Percentiles rank a stretch among this genome's conserved stretches.
phyloP scores from a whole-genome alignment of 352 stramenopile species.

The Globisporangium alternatum region DNA sequence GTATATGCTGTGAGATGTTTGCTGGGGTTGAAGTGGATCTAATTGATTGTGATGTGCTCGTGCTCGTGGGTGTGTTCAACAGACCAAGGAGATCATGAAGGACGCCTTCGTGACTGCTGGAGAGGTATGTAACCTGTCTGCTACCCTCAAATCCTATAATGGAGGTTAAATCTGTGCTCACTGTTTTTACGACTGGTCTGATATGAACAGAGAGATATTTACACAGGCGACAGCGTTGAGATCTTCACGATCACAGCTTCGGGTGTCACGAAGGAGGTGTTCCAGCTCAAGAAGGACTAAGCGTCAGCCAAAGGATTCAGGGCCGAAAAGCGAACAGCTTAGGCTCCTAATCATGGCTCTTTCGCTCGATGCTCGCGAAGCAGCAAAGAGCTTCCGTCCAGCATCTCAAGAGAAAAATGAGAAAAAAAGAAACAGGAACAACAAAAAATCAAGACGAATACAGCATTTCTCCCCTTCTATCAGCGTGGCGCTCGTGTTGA shows the following conservation, averaged over 20 bases:
- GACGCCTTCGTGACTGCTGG: constrained; percentile 97
- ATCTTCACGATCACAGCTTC: constrained; percentile 96
- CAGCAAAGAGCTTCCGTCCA: neutral
- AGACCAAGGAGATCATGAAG: constrained; percentile 98
- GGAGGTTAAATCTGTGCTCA: too few relatives aligned
- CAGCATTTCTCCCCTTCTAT: neutral
- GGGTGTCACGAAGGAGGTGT: constrained; percentile 90
- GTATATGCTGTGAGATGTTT: neutral
- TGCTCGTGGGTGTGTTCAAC: neutral
- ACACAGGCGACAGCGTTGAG: constrained; percentile 97
- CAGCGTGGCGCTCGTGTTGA: neutral
- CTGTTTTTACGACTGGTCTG: neutral
- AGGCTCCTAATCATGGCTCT: too few relatives aligned
- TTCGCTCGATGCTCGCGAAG: neutral
- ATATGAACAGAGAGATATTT: constrained; percentile 94
- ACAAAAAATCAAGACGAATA: neutral
- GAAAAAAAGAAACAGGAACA: neutral
- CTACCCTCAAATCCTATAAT: too few relatives aligned
- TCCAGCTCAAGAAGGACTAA: constrained; percentile 96
- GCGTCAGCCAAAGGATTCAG: neutral
- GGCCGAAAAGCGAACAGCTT: neutral
- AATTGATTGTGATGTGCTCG: neutral
- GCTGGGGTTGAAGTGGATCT: neutral
- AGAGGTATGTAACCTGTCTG: constrained; percentile 56
- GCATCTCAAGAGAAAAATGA: neutral